These are phyloP conservation scores for Imleria badia DNA, from an alignment of 768 basidiomycete genomes.

Conservation along the genomic window DNA sequence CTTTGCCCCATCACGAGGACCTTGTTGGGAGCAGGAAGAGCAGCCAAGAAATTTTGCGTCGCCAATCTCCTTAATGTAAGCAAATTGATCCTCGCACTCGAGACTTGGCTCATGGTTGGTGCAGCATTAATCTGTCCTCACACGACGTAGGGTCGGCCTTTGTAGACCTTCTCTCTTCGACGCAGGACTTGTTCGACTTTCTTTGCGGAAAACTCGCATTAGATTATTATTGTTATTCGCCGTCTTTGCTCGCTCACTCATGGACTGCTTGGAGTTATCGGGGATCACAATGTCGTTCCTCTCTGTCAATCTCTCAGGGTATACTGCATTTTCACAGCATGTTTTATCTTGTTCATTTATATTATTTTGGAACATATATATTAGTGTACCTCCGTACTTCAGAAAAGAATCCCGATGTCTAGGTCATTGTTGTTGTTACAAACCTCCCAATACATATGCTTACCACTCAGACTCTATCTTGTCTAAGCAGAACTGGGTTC, in stretches of 20 bases:
- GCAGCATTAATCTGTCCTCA: background rate
- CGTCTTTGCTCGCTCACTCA: conserved; percentile 23
- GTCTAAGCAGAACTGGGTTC: no score
- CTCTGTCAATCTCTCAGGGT: conserved; percentile 30
- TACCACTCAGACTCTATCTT: no score
- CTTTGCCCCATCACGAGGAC: conserved; percentile 44
- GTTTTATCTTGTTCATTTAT: conserved; percentile 40
- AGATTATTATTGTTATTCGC: conserved; percentile 35
- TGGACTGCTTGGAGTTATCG: conserved; percentile 34
- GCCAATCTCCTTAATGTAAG: conserved; percentile 28
- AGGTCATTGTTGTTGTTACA: background rate
- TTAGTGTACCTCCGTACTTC: conserved; percentile 29
- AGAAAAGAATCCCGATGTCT: conserved; percentile 1
- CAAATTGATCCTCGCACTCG: background rate
- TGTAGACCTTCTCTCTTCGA: background rate
- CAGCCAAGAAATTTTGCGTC: conserved; percentile 38
- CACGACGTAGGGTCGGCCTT: background rate
- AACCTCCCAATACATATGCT: no score
- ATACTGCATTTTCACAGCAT: conserved; percentile 35
- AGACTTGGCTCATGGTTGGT: background rate
- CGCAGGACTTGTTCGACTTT: conserved; percentile 9
- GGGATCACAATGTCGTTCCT: conserved; percentile 24
- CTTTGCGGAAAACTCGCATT: conserved; percentile 23
- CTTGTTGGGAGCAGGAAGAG: conserved; percentile 40
- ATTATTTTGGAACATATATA: conserved; percentile 35